Percentiles rank a stretch among this genome's conserved stretches.
phyloP scores from a whole-genome alignment of 352 stramenopile genomes.

The Phytophthora agathidicida region DNA sequence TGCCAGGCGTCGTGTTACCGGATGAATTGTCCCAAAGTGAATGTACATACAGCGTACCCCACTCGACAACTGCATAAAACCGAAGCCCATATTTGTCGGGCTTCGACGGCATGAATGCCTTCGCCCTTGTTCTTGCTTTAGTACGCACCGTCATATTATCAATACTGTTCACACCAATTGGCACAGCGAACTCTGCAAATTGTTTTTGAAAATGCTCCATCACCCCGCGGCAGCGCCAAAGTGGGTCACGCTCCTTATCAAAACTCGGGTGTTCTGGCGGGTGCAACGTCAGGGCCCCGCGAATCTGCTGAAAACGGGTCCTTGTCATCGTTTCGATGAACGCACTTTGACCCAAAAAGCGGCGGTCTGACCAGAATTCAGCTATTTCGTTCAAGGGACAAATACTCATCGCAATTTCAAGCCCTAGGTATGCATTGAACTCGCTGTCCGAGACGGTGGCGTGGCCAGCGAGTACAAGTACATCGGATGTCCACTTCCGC shows the following conservation, averaged over 20 bases:
- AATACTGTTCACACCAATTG: slow-evolving; percentile 12
- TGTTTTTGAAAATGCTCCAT: slow-evolving; percentile 10
- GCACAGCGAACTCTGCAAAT: slow-evolving; percentile 5
- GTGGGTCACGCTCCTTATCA: background rate
- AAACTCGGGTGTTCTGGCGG: background rate
- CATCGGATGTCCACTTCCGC: slow-evolving; percentile 4
- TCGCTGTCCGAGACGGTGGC: slow-evolving; percentile 6
- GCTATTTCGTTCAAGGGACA: slow-evolving; percentile 15
- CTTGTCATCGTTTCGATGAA: slow-evolving; percentile 19
- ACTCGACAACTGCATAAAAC: slow-evolving; percentile 9
- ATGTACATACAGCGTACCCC: slow-evolving; percentile 3
- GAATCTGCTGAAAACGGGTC: slow-evolving; percentile 12
- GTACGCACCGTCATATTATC: slow-evolving; percentile 12
- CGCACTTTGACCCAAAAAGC: background rate
- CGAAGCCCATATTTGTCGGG: slow-evolving; percentile 7
- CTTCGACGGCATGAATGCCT: slow-evolving; percentile 3
- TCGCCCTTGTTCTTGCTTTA: background rate
- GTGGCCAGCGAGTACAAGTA: background rate
- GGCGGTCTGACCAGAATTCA: slow-evolving; percentile 5
- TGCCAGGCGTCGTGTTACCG: background rate
- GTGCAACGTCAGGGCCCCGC: background rate
- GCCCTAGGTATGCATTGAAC: slow-evolving; percentile 11
- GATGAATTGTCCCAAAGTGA: slow-evolving; percentile 4
- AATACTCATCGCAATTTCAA: slow-evolving; percentile 14
- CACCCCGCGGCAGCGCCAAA: slow-evolving; percentile 1